Evolutionary conservation across 495 filamentous ascomycete species (phyloP).

Genomic region (Cercophora scortea): DNA sequence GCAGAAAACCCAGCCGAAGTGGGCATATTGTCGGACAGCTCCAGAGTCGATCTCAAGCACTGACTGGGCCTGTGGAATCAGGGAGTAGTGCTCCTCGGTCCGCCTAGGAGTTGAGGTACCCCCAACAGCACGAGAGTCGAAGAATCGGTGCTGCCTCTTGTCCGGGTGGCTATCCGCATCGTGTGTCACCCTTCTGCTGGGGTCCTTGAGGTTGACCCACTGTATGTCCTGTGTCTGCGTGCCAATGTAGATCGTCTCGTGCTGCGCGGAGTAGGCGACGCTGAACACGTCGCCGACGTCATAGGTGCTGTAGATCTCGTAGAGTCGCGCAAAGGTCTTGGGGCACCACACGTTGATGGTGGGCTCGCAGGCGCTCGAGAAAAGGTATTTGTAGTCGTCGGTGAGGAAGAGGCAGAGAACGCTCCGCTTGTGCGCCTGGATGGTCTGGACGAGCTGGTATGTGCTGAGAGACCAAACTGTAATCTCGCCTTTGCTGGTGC

Average conservation of each 20-base stretch:
- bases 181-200: conserved; percentile 43
- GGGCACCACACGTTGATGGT: conserved; percentile 73
- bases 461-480: conserved; percentile 83
- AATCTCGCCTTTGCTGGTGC: conserved; percentile 87
- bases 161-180: conserved; percentile 66
- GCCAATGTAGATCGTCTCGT: conserved; percentile 82
- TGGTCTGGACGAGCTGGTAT: conserved; percentile 64
- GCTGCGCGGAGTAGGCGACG: conserved; percentile 69
- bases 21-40: conserved; percentile 80
- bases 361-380: conserved; percentile 90
- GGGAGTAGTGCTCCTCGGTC: conserved; percentile 38
- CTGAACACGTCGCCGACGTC: conserved; percentile 96
- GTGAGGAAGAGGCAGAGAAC: conserved; percentile 80
- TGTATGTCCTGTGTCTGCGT: conserved; percentile 94
- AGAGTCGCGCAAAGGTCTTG: conserved; percentile 45
- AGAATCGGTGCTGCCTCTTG: conserved; percentile 82
- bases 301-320: conserved; percentile 86
- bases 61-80: conserved; percentile 47
- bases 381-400: conserved; percentile 64
- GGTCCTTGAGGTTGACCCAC: conserved; percentile 44
- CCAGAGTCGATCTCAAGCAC: conserved; percentile 75
- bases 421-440: conserved; percentile 83
- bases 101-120: conserved; percentile 67
- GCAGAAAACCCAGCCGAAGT: conserved; percentile 91
- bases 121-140: conserved; percentile 81